Percentiles rank a stretch among this genome's conserved stretches.
phyloP scores from a whole-genome alignment of 1,284 basidiomycete genomes.

The Peniophora sp. region DNA sequence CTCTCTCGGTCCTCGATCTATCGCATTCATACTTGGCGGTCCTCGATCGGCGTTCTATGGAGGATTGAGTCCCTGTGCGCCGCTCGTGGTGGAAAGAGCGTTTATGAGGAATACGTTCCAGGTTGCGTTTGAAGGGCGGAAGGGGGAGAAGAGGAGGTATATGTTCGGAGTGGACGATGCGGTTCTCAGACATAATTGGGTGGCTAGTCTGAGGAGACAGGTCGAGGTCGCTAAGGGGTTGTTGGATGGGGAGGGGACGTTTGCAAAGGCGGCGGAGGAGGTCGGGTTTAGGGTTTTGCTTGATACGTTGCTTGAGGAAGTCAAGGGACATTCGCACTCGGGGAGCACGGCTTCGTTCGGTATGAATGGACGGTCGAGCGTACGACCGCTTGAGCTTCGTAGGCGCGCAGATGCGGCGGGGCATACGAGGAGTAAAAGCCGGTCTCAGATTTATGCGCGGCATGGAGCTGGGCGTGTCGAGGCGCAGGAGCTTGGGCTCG shows the following conservation, averaged over 20 bases:
- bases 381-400: neutral
- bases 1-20: conserved; percentile 72
- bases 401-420: neutral
- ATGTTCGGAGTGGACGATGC: conserved; percentile 88
- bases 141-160: conserved; percentile 70
- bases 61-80: conserved; percentile 68
- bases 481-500: conserved; percentile 33
- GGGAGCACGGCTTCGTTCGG: conserved; percentile 17
- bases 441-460: conserved; percentile 57
- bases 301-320: conserved; percentile 59
- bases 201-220: conserved; percentile 58
- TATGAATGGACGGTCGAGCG: too few species aligned
- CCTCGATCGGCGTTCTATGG: conserved; percentile 74
- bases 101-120: conserved; percentile 96
- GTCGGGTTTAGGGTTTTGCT: conserved; percentile 78
- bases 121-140: conserved; percentile 72
- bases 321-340: conserved; percentile 9
- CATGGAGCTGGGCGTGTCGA: conserved; percentile 55
- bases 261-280: conserved; percentile 57
- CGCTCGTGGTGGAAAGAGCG: conserved; percentile 77
- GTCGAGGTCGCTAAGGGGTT: conserved; percentile 41
- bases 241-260: conserved; percentile 24
- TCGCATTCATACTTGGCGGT: conserved; percentile 76
- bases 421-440: conserved; percentile 60
- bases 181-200: conserved; percentile 70